These are phyloP conservation scores for Danielia reshetovae DNA, from an alignment of 805 yeast genomes.

Conservation along the genomic window DNA sequence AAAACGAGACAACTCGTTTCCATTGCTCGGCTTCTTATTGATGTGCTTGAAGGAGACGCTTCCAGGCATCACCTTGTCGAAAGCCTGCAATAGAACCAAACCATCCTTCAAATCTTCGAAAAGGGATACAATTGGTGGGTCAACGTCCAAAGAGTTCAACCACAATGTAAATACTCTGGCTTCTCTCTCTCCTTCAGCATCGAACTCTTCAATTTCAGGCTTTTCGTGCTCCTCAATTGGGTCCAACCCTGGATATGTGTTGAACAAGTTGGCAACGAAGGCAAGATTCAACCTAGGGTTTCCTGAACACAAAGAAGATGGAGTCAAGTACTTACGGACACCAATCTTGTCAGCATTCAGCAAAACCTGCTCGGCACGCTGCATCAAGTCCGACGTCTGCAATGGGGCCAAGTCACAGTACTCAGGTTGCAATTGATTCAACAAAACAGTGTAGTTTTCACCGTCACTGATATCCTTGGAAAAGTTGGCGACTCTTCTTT, in stretches of 20 bases:
- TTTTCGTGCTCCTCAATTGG: constrained; percentile 89
- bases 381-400: constrained; percentile 66
- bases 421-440: constrained; percentile 84
- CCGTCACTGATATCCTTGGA: constrained; percentile 88
- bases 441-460: constrained; percentile 86
- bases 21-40: constrained; percentile 77
- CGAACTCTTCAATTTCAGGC: constrained; percentile 95
- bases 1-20: constrained; percentile 78
- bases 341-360: constrained; percentile 85
- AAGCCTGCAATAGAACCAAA: constrained; percentile 81
- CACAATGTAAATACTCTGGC: constrained; percentile 97
- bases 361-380: constrained; percentile 85
- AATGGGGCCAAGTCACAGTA: constrained; percentile 80
- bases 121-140: constrained; percentile 85
- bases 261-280: constrained; percentile 94
- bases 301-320: constrained; percentile 89
- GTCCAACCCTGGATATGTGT: constrained; percentile 94
- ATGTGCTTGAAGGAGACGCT: constrained; percentile 74
- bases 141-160: constrained; percentile 95
- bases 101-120: constrained; percentile 97
- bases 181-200: constrained; percentile 99
- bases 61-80: constrained; percentile 93
- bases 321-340: constrained; percentile 92
- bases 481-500: constrained; percentile 81
- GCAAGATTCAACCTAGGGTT: constrained; percentile 96